Evolutionary conservation across 225 moss, liverwort and hornwort genomes (phyloP), one percentile per base, ranked within the genome.

Genomic region (Pleurozium schreberi): DNA sequence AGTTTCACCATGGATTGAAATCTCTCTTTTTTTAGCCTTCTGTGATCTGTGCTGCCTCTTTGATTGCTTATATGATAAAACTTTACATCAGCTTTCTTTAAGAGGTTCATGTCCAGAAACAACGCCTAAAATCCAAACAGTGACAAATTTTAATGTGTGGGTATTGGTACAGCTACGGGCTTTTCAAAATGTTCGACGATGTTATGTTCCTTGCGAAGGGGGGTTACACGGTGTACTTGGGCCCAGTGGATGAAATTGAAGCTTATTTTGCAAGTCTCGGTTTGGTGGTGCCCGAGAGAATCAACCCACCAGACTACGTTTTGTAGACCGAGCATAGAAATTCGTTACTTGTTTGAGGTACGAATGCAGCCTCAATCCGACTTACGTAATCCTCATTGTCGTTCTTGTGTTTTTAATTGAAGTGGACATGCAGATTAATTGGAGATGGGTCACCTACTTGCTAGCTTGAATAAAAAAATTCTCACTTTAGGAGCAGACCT

Each of bases 131-230:
- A 47, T 79, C 38, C 45, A 59, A n/a, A 47, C 38, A 19, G 11
- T 71, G 30, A 25, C 40, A 43, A 12, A 57, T 19, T 57, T 6
- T 19, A 33, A 31, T 26, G 13, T 84, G 75, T 83, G 86, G 60
- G 86, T 78, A 49, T 69, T 83, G 74, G 88, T 91, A 64, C 96
- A 99, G 99, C 89, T 97, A 96, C 80, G 96, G 93, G 53, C 95
- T 99, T 27, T 99, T 99, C 92, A 88, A 90, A 83, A 97, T 96
- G 97, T 99, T 99, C 86, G 96, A 99, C 89, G 95, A 99, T 69
- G 96, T 99, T 14, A 95, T 97, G 96, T 91, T 99, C 70, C 85
- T 99, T 68, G 97, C 97, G 26, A 97, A 95, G 67, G 96, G 94
- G 19, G 99, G 99, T 64, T 93, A 92, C 91, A 97, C 95, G 27